Base-by-base conservation (phyloP, 2,329 filamentous ascomycete species). In the Rhynchosporium agropyri region DNA sequence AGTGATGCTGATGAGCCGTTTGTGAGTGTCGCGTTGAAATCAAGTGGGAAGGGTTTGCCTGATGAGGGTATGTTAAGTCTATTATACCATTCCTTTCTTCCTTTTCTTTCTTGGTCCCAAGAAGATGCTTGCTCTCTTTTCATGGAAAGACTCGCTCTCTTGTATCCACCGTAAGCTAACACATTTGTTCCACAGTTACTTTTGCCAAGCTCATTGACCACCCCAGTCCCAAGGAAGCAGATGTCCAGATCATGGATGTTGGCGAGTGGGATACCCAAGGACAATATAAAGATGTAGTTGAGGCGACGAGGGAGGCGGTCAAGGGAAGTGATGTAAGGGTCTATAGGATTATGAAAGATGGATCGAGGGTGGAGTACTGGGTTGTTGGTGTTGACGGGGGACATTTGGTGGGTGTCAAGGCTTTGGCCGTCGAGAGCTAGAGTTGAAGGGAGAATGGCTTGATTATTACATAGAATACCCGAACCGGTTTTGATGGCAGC, bases 1-100 rank as follows among this genome's bases (percentile, higher is more conserved):
- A 95, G 89, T 65, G 93, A 97, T 63, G 86, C 91, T 36, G 92
- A 97, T 74, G 91, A 96, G 80, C 88, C 89, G 4, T 97, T 96
- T 76, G 86, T 90, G 74, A 85, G 87, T 3, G 90, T 97, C 5
- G 85, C 83, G 59, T 75, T 96, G 68, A 81, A 80, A 68, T 91
- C 83, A 46, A 76, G 80, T 26, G 81, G 82, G 66, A 76, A 74
- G 56, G 79, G 80, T 3, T 72, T 89, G 70, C 85, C 87, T 0
- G 81, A 84, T 68, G 87, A 89, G 75, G 81, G 87, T 89, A 73
- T 71, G 81, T 78, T 68, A 20, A 20, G 20, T 20, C 20, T 20
- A 20, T 61, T 42, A 10, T 26, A 4, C 60, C 61, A 56, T 56
- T 65, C 43, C 58, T 51, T 65, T n/a, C 13, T 15, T 49, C 28